These are phyloP conservation scores for Boehmeria nivea DNA, from an alignment of 306 rosid genomes.

Conservation along the genomic window DNA sequence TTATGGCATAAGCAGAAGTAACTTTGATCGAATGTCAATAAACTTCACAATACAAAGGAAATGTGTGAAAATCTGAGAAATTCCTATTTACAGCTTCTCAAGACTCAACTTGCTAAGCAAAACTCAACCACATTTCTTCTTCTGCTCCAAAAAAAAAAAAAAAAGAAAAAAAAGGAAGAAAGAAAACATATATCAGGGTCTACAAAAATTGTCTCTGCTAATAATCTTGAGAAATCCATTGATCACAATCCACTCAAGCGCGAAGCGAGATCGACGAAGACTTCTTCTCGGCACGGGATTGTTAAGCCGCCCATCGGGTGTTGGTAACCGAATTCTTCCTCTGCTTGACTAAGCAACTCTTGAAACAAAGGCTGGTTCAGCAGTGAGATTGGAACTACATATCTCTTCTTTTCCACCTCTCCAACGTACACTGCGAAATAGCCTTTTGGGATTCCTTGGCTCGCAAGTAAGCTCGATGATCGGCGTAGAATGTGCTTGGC, in stretches of 20 bases:
- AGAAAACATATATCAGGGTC: no score
- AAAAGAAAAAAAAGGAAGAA: no score
- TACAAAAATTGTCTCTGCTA: background rate
- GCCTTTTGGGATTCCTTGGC: slow-evolving; percentile 35
- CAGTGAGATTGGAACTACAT: slow-evolving; percentile 31
- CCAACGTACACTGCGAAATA: slow-evolving; percentile 53
- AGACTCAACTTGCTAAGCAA: background rate
- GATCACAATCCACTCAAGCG: slow-evolving; percentile 11
- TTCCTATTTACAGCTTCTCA: background rate
- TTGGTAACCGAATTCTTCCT: slow-evolving; percentile 21
- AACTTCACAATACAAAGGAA: background rate
- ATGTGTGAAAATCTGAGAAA: background rate
- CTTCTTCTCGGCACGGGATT: slow-evolving; percentile 25
- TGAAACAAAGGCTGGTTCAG: slow-evolving; percentile 33
- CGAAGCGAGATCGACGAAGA: slow-evolving; percentile 18
- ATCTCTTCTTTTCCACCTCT: slow-evolving; percentile 36
- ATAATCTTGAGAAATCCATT: background rate
- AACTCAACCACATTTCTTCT: background rate
- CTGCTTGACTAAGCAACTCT: slow-evolving; percentile 20
- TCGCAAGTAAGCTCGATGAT: slow-evolving; percentile 2
- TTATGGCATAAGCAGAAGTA: background rate
- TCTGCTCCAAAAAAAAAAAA: background rate
- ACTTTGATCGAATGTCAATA: background rate
- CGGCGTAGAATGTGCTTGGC: slow-evolving; percentile 36
- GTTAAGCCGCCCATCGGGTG: slow-evolving; percentile 21